These are phyloP conservation scores for Calonectria pauciramosa DNA, from an alignment of 2,329 filamentous ascomycete genomes.

Conservation along the genomic window DNA sequence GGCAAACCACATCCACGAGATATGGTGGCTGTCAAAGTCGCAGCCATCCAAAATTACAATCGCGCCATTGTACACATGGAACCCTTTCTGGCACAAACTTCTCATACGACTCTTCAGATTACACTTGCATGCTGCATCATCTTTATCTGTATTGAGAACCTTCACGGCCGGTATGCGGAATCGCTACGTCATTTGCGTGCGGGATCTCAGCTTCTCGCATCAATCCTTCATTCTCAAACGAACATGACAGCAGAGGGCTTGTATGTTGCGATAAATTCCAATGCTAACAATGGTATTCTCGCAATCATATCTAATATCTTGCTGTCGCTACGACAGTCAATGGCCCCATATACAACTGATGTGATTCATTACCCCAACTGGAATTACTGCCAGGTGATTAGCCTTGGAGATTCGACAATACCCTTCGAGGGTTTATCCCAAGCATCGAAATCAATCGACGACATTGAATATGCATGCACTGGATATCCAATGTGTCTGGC, in stretches of 20 bases:
- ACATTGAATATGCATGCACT: not conserved
- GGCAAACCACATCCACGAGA: not conserved
- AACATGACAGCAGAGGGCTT: too few species aligned
- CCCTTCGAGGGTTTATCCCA: not conserved
- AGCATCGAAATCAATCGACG: not conserved
- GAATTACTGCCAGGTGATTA: not conserved
- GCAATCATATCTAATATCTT: not conserved
- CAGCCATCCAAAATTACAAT: not conserved
- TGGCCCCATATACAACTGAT: not conserved
- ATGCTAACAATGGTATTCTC: too few species aligned
- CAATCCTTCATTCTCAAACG: too few species aligned
- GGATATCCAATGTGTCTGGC: not conserved
- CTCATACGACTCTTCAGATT: not conserved
- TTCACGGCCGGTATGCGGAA: not conserved
- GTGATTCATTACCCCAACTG: not conserved
- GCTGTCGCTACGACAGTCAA: not conserved
- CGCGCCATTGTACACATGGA: not conserved
- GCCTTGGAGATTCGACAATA: not conserved
- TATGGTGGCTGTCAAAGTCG: not conserved
- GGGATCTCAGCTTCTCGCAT: not conserved
- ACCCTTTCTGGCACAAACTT: not conserved
- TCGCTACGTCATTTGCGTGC: not conserved
- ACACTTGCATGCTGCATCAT: not conserved
- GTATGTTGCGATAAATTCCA: too few species aligned
- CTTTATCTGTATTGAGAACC: not conserved